Percentiles rank a stretch among this genome's conserved stretches.
Evolutionary conservation across 1,139 yeast species (phyloP).

Genomic region (Hyphopichia pseudoburtonii): DNA sequence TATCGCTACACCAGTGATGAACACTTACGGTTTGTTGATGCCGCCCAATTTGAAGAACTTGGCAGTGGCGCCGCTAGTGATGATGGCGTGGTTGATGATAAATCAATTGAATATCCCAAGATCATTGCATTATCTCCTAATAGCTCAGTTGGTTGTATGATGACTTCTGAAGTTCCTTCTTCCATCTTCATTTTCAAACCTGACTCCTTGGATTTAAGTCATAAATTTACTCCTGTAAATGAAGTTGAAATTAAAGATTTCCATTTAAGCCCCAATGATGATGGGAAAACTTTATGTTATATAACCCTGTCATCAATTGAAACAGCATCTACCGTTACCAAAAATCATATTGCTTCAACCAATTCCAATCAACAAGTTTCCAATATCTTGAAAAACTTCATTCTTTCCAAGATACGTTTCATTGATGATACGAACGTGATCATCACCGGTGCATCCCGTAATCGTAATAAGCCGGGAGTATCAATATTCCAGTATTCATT

Average conservation of each 20-base stretch:
- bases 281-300: conserved; percentile 56
- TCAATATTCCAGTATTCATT: conserved; percentile 45
- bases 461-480: conserved; percentile 38
- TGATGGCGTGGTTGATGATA: conserved; percentile 25
- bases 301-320: conserved; percentile 56
- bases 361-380: conserved; percentile 20
- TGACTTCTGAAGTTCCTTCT: conserved; percentile 63
- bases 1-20: conserved; percentile 56
- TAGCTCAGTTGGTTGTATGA: conserved; percentile 58
- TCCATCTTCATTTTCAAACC: conserved; percentile 60
- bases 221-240: conserved; percentile 17
- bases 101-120: conserved; percentile 59
- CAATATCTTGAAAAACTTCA: conserved; percentile 29
- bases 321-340: conserved; percentile 49
- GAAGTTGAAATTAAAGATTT: conserved; percentile 28
- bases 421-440: conserved; percentile 52
- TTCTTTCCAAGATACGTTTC: conserved; percentile 61
- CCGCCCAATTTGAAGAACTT: conserved; percentile 59
- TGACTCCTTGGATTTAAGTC: conserved; percentile 42
- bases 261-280: conserved; percentile 32
- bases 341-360: conserved; percentile 35
- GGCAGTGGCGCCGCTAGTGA: too few species aligned
- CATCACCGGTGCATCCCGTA: conserved; percentile 55
- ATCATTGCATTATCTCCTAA: conserved; percentile 52
- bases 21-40: conserved; percentile 60